Conservation (phyloP, 176 grass and related monocot species). For the Secale cereale region DNA sequence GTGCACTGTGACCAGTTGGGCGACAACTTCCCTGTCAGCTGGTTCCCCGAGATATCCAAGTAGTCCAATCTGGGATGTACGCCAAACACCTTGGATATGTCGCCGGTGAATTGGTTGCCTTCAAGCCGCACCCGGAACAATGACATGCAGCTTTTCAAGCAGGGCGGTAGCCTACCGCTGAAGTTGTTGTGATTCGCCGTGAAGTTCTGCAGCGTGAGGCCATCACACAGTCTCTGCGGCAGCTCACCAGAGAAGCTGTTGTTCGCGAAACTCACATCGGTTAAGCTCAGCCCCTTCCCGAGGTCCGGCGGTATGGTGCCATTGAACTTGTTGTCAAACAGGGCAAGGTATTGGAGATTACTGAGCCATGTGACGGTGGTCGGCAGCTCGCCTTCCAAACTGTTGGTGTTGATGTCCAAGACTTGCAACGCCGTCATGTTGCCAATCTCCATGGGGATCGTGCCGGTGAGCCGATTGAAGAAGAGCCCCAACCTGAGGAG, state of each 20-base stretch:
- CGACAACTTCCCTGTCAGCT: neutral
- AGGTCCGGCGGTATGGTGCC: conserved; percentile 13
- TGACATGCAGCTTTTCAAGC: accelerated
- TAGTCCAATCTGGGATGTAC: neutral
- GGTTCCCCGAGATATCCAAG: neutral
- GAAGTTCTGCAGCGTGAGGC: neutral
- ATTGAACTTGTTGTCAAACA: neutral
- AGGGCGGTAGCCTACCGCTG: too few relatives aligned
- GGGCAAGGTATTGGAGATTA: neutral
- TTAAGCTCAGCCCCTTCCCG: neutral
- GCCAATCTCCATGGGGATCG: neutral
- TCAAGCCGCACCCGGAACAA: too few relatives aligned
- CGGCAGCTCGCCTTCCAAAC: conserved; percentile 32
- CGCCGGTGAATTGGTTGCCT: too few relatives aligned
- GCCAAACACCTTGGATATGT: too few relatives aligned
- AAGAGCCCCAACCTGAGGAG: accelerated
- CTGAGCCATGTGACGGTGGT: conserved; percentile 17
- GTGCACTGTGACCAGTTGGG: neutral
- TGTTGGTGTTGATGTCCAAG: conserved; percentile 35
- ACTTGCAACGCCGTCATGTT: conserved; percentile 15
- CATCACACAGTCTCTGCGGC: neutral
- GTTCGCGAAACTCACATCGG: neutral
- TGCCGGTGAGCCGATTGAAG: too few relatives aligned
- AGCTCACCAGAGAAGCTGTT: neutral
- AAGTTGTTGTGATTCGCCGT: neutral